These are phyloP conservation scores for Thalassiosira hispida DNA, from an alignment of 352 stramenopile species.

Conservation along the genomic window DNA sequence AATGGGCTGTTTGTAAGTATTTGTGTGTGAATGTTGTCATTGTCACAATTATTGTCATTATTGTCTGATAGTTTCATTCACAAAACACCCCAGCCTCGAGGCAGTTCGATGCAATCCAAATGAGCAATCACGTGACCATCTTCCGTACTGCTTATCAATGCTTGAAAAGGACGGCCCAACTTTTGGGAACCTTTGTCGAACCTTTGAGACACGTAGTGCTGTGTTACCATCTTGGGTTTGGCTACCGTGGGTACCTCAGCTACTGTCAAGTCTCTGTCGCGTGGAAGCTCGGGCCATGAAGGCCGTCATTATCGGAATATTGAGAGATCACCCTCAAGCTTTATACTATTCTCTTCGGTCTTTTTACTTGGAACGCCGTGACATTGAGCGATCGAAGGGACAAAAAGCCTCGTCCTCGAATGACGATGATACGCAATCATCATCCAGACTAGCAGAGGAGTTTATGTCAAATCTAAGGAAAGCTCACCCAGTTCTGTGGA, in stretches of 20 bases:
- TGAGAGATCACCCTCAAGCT: conserved; percentile 95
- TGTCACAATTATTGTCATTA: background rate
- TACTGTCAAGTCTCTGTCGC: conserved; percentile 94
- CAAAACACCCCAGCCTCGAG: conserved; percentile 67
- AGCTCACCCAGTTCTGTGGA: conserved; percentile 85
- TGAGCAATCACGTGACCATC: conserved; percentile 75
- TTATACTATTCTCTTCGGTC: conserved; percentile 98
- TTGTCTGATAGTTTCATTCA: background rate
- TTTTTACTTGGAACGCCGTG: conserved; percentile 97
- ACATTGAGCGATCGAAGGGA: conserved; percentile 85
- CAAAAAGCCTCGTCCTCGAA: conserved; percentile 38
- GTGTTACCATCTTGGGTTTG: conserved; percentile 97
- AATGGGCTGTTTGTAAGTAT: conserved; percentile 60
- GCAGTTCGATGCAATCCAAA: conserved; percentile 74
- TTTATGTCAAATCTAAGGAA: conserved; percentile 93
- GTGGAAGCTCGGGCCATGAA: conserved; percentile 88
- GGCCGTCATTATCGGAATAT: conserved; percentile 72
- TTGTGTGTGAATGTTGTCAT: conserved; percentile 1
- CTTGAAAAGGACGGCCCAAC: conserved; percentile 75
- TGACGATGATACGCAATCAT: conserved; percentile 43
- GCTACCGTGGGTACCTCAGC: conserved; percentile 98
- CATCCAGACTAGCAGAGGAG: conserved; percentile 41
- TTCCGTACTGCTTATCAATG: conserved; percentile 81
- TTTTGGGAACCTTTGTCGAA: conserved; percentile 79
- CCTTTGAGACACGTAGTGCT: conserved; percentile 93